Conservation (phyloP, 345 rosid genomes). For the Gossypium rotundifolium region DNA sequence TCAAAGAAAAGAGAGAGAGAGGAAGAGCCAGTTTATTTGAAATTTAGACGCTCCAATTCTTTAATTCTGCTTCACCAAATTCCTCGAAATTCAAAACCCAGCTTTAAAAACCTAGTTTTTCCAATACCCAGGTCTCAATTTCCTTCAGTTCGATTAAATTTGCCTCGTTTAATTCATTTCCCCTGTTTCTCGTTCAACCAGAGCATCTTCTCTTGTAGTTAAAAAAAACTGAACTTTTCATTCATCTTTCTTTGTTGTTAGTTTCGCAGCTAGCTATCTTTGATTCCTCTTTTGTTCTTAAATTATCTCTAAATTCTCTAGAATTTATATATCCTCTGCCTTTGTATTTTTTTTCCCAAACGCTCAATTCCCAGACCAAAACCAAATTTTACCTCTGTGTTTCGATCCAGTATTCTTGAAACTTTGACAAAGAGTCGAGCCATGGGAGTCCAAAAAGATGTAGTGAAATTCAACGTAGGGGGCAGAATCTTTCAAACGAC, state of each 20-base stretch:
- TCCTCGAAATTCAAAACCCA: slow-evolving; percentile 28
- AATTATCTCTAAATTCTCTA: slow-evolving; percentile 17
- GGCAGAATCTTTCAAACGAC: slow-evolving; percentile 89
- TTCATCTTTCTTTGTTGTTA: background rate
- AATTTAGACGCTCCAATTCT: slow-evolving; percentile 25
- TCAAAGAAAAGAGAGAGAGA: background rate
- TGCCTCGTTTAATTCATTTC: slow-evolving; percentile 8
- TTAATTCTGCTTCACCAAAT: slow-evolving; percentile 22
- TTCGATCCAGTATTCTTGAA: background rate
- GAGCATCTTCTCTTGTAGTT: background rate
- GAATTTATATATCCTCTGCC: slow-evolving; percentile 15
- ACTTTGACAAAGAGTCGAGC: slow-evolving; percentile 1
- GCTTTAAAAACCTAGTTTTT: slow-evolving; percentile 25
- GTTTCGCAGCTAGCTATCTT: background rate
- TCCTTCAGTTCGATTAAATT: slow-evolving; percentile 9
- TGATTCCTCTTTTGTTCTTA: slow-evolving; percentile 5
- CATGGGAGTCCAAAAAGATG: slow-evolving; percentile 72
- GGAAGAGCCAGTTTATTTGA: slow-evolving; percentile 12
- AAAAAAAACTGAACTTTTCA: background rate
- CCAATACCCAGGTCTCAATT: slow-evolving; percentile 41
- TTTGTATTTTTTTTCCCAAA: background rate
- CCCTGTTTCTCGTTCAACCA: slow-evolving; percentile 3
- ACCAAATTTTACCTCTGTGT: background rate
- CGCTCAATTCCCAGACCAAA: background rate
- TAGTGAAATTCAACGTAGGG: slow-evolving; percentile 80